Evolutionary conservation across 2,329 filamentous ascomycete genomes (phyloP).

Genomic region (Hymenoscyphus salicellus): DNA sequence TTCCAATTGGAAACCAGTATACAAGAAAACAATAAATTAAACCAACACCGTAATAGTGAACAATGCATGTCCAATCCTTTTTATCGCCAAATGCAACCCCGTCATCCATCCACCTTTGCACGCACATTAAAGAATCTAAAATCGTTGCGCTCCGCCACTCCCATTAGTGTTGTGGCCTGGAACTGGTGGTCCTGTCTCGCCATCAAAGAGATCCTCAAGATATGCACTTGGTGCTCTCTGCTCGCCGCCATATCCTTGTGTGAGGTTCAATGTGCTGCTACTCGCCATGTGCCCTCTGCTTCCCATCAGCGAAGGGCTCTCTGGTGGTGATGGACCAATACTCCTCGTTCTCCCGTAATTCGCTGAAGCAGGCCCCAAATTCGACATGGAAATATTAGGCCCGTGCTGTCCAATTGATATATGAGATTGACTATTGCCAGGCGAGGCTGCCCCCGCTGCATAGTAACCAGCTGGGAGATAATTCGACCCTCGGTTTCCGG

Average conservation of each 20-base stretch:
- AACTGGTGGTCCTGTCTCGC: slow-evolving; percentile 25
- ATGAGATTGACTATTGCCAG: slow-evolving; percentile 36
- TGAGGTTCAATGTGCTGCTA: slow-evolving; percentile 63
- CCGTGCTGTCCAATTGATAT: slow-evolving; percentile 37
- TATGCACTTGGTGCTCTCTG: slow-evolving; percentile 78
- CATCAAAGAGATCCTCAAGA: slow-evolving; percentile 84
- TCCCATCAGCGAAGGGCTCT: slow-evolving; percentile 55
- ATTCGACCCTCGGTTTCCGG: slow-evolving; percentile 65
- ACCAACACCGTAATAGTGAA: slow-evolving; percentile 11
- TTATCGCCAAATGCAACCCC: neutral
- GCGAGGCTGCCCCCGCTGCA: slow-evolving; percentile 54
- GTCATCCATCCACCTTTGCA: neutral
- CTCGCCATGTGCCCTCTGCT: slow-evolving; percentile 41
- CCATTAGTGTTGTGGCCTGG: slow-evolving; percentile 18
- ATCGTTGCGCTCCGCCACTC: neutral
- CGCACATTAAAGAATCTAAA: neutral
- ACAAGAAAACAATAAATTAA: slow-evolving; percentile 10
- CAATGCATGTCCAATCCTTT: slow-evolving; percentile 7
- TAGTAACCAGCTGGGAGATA: slow-evolving; percentile 93
- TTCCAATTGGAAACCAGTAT: slow-evolving; percentile 9
- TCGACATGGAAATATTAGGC: slow-evolving; percentile 57
- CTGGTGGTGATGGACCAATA: slow-evolving; percentile 48
- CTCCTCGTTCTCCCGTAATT: slow-evolving; percentile 46
- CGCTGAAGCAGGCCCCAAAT: slow-evolving; percentile 52
- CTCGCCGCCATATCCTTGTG: slow-evolving; percentile 54